Evolutionary conservation across 1,284 basidiomycete species (phyloP).

Genomic region (Peniophora sp.): DNA sequence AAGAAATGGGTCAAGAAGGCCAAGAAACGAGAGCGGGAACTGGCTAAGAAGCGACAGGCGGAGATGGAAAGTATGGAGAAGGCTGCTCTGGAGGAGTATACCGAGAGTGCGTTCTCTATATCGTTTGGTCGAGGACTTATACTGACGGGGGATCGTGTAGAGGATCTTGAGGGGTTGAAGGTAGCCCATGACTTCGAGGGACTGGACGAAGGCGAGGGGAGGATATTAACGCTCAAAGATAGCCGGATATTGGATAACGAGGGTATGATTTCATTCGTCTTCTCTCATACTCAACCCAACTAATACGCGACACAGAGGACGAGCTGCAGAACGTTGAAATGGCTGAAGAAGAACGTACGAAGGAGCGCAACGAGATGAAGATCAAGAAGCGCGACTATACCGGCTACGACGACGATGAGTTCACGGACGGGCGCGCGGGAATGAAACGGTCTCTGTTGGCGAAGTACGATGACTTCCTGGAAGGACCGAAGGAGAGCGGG

Average conservation of each 20-base stretch:
- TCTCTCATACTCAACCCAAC: not conserved
- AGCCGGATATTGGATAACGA: slow-evolving; percentile 89
- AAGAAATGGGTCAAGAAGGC: slow-evolving; percentile 84
- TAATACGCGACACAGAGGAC: slow-evolving; percentile 62
- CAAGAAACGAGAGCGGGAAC: slow-evolving; percentile 83
- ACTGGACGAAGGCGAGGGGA: slow-evolving; percentile 88
- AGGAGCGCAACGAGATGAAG: slow-evolving; percentile 79
- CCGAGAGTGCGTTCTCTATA: slow-evolving; percentile 54
- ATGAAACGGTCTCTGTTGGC: slow-evolving; percentile 79
- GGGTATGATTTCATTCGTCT: slow-evolving; percentile 42
- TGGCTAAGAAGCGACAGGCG: slow-evolving; percentile 68
- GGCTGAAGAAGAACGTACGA: slow-evolving; percentile 76
- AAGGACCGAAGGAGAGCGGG: slow-evolving; percentile 60
- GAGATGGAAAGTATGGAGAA: slow-evolving; percentile 81
- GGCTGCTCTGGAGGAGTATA: slow-evolving; percentile 66
- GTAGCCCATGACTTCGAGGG: slow-evolving; percentile 93
- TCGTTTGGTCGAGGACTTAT: not conserved
- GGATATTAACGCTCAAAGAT: slow-evolving; percentile 95
- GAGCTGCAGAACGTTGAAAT: slow-evolving; percentile 93
- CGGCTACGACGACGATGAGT: slow-evolving; percentile 96
- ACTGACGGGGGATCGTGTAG: slow-evolving; percentile 27
- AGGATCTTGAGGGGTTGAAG: slow-evolving; percentile 89
- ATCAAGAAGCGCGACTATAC: slow-evolving; percentile 89
- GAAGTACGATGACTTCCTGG: slow-evolving; percentile 91
- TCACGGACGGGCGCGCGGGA: slow-evolving; percentile 64